Evolutionary conservation across 192 early-diverging fungal species (phyloP).

Genomic region (Globomyces pollinis-pini): DNA sequence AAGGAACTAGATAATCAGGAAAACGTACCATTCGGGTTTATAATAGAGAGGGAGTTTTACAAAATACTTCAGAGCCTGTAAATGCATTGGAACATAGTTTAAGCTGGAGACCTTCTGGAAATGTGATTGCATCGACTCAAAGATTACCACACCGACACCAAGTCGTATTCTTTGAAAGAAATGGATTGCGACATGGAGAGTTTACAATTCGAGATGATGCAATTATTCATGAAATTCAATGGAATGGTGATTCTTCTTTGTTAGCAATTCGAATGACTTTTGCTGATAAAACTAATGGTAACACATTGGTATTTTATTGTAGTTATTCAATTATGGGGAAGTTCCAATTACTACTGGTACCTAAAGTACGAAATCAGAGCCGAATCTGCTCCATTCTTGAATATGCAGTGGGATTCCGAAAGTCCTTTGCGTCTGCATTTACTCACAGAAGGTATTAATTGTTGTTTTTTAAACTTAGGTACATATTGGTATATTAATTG

Average conservation of each 20-base stretch:
- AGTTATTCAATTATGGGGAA: conserved; percentile 84
- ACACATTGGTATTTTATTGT: too few relatives aligned
- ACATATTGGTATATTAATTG: too few relatives aligned
- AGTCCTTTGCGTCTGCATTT: conserved; percentile 56
- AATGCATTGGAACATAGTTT: conserved; percentile 67
- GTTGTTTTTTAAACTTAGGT: too few relatives aligned
- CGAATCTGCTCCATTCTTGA: conserved; percentile 20
- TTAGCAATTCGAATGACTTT: conserved; percentile 63
- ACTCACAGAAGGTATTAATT: conserved; percentile 1
- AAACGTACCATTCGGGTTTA: conserved; percentile 68
- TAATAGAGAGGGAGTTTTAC: conserved; percentile 78
- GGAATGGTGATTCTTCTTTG: conserved; percentile 86
- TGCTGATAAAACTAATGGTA: background rate
- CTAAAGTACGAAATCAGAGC: conserved; percentile 73
- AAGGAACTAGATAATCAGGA: conserved; percentile 45
- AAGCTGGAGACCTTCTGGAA: conserved; percentile 79
- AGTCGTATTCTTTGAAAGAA: conserved; percentile 90
- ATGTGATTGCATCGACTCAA: conserved; percentile 75
- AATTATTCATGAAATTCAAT: conserved; percentile 55
- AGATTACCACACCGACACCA: conserved; percentile 70
- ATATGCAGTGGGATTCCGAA: conserved; percentile 80
- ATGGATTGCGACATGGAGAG: conserved; percentile 89
- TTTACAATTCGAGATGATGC: conserved; percentile 64
- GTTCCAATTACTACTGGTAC: conserved; percentile 96
- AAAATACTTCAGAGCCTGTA: conserved; percentile 72